A percentile compares a stretch with the other conserved stretches of the same genome.
Conservation (phyloP, 129 eudicot species). For the Lactuca saligna region DNA sequence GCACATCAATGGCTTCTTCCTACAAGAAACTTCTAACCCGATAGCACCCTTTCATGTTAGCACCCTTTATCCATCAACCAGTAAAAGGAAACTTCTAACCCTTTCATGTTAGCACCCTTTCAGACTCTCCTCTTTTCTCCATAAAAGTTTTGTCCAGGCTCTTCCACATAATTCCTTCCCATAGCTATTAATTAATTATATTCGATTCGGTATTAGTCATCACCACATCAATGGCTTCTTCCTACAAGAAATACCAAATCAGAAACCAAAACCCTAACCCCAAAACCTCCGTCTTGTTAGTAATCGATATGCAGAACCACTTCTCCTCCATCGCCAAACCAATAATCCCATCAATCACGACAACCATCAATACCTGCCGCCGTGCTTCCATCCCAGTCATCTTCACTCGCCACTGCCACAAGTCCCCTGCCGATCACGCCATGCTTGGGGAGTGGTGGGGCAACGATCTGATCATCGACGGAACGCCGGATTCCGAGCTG, state of each 20-base stretch:
- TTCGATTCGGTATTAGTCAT: neutral
- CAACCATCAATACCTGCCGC: conserved; percentile 71
- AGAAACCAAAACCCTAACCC: conserved; percentile 67
- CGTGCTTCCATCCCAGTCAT: conserved; percentile 65
- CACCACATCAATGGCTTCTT: conserved; percentile 28
- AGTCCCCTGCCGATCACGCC: conserved; percentile 53
- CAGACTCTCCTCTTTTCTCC: too few relatives aligned
- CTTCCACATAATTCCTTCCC: too few relatives aligned
- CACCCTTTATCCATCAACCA: too few relatives aligned
- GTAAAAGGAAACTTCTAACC: too few relatives aligned
- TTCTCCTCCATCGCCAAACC: conserved; percentile 66
- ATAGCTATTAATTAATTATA: neutral
- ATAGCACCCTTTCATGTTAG: too few relatives aligned
- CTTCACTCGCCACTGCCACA: conserved; percentile 96
- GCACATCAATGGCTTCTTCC: too few relatives aligned
- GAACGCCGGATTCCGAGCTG: conserved; percentile 56
- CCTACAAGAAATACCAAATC: conserved; percentile 55
- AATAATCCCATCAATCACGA: conserved; percentile 49
- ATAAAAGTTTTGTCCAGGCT: too few relatives aligned
- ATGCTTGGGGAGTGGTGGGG: conserved; percentile 90
- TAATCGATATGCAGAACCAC: conserved; percentile 84
- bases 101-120: too few relatives aligned
- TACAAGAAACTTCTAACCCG: too few relatives aligned
- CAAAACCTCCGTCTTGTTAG: conserved; percentile 52
- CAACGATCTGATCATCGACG: conserved; percentile 70